These are phyloP conservation scores for Pseudocercospora eumusae DNA, from an alignment of 2,329 filamentous ascomycete genomes.

Conservation along the genomic window DNA sequence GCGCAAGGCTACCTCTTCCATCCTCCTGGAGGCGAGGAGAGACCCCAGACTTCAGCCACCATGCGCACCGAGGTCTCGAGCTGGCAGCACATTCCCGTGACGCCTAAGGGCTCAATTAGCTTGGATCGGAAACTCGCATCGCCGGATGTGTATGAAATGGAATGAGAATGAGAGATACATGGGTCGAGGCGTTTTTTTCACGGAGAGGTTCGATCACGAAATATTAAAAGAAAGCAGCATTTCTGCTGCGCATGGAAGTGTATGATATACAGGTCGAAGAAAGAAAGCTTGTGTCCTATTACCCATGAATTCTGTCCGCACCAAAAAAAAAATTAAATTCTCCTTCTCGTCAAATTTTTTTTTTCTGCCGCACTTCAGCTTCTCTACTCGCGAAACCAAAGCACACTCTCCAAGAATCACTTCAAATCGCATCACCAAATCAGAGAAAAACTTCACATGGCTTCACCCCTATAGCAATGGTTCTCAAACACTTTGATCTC, in stretches of 20 bases:
- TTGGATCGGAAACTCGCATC: constrained; percentile 1
- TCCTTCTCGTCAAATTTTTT: too few species aligned
- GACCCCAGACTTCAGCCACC: constrained; percentile 17
- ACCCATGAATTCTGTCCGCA: too few species aligned
- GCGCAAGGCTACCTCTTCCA: constrained; percentile 13
- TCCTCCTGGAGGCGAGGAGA: constrained; percentile 9
- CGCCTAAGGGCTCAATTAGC: constrained; percentile 8
- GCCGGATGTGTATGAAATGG: constrained; percentile 5
- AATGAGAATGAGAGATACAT: neutral
- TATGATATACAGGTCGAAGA: too few species aligned
- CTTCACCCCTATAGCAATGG: neutral
- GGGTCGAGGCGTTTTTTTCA: neutral
- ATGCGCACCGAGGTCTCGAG: constrained; percentile 19
- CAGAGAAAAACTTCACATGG: neutral
- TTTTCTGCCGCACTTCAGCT: too few species aligned
- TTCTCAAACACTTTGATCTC: neutral
- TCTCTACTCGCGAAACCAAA: too few species aligned
- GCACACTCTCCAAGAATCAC: too few species aligned
- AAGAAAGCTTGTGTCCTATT: too few species aligned
- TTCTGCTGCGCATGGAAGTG: too few species aligned
- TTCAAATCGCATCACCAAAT: too few species aligned
- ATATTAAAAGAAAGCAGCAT: too few species aligned
- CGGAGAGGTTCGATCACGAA: neutral
- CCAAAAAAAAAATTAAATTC: too few species aligned
- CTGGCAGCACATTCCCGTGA: constrained; percentile 21